phyloP scores from a whole-genome alignment of 495 filamentous ascomycete genomes.

The Thozetella sp. region DNA sequence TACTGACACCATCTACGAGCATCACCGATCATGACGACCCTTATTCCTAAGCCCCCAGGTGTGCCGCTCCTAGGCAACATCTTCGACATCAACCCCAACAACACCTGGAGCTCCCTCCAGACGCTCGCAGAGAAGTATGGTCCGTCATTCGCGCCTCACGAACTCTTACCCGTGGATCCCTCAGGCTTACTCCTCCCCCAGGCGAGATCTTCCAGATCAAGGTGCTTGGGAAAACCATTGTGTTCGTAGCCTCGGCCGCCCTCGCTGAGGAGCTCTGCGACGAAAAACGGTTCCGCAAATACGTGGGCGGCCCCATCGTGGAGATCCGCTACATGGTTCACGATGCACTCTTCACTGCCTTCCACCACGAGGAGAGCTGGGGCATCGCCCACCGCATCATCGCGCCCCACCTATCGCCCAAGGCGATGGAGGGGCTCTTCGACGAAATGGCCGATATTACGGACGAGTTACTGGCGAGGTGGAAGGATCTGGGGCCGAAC shows the following conservation, averaged over 20 bases:
- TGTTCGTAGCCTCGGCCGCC: constrained; percentile 52
- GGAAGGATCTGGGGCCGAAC: constrained; percentile 57
- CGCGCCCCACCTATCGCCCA: constrained; percentile 66
- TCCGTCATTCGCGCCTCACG: constrained; percentile 31
- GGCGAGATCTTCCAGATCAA: constrained; percentile 75
- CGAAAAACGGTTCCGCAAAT: constrained; percentile 68
- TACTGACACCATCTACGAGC: too few species aligned
- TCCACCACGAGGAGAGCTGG: constrained; percentile 66
- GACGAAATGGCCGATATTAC: constrained; percentile 68
- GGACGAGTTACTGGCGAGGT: constrained; percentile 68
- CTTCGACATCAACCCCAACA: constrained; percentile 59
- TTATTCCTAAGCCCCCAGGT: constrained; percentile 68
- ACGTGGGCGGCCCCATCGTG: constrained; percentile 50
- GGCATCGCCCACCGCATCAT: constrained; percentile 69
- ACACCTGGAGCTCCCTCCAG: constrained; percentile 65
- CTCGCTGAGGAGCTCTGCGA: constrained; percentile 69
- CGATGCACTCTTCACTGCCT: constrained; percentile 72
- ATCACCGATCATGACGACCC: constrained; percentile 33
- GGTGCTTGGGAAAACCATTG: constrained; percentile 35
- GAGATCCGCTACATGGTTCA: constrained; percentile 61
- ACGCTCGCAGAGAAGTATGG: constrained; percentile 64
- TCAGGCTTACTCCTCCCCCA: constrained; percentile 14
- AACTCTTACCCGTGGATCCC: neutral
- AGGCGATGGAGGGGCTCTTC: constrained; percentile 62
- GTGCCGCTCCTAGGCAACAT: constrained; percentile 71